Evolutionary conservation across 345 rosid genomes (phyloP).

Genomic region (Acer campestre): DNA sequence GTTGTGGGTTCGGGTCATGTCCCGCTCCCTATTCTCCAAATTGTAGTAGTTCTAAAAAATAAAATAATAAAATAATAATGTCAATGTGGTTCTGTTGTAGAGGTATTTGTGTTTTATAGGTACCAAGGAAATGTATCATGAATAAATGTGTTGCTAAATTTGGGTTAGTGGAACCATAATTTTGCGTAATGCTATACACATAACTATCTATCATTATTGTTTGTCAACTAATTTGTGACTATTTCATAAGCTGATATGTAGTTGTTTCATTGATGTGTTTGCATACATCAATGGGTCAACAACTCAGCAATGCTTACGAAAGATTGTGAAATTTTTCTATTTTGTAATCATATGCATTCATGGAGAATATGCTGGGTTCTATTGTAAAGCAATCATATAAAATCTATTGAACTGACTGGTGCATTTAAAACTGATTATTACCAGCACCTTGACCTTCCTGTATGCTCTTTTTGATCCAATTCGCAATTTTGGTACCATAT

Average conservation of each 20-base stretch:
- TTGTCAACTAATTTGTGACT: neutral
- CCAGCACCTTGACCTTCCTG: neutral
- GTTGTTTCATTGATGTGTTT: neutral
- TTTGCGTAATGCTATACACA: neutral
- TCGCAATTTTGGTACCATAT: neutral
- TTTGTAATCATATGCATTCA: neutral
- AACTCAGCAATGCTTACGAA: neutral
- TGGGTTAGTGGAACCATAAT: neutral
- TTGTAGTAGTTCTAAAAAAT: too few species aligned
- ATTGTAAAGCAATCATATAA: neutral
- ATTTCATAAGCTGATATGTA: neutral
- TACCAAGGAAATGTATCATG: neutral
- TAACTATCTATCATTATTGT: neutral
- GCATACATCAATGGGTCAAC: neutral
- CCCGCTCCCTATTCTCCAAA: neutral
- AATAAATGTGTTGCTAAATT: constrained; percentile 3
- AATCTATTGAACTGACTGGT: neutral
- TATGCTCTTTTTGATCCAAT: neutral
- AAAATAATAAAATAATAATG: too few species aligned
- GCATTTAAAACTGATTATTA: neutral
- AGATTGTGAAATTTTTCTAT: neutral
- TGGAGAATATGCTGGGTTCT: neutral
- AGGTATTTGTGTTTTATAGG: neutral
- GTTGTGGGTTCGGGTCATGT: too few species aligned
- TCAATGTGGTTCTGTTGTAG: neutral